Evolutionary conservation across 169 alveolate species (phyloP), one percentile per base, ranked within the genome.

Genomic region (Amoebophrya sp.): DNA sequence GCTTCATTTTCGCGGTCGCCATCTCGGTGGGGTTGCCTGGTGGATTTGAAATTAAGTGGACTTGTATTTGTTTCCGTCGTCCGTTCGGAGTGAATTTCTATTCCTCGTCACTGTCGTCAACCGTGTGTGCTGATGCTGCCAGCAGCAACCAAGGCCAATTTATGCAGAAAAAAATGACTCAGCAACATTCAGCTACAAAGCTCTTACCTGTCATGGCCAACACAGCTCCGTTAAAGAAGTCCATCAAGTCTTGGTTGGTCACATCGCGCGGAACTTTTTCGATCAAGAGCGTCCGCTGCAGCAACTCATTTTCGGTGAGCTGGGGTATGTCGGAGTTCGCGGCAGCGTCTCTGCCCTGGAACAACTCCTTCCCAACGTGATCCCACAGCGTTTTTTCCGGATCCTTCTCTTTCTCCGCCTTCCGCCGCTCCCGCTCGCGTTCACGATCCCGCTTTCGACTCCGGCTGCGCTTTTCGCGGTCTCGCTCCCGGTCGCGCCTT

Each of bases 201-300:
- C 77, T 23, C 1, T 40, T 89, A 54, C 91, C 91, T 35, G 91
- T 89, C 12, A 89, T 54, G 32, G 91, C 91, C 40, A 89, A 40
- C n/a, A 89, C 77, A 2, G 91, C 91, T 39, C 91, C 91, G 35
- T 89, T 89, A 53, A 89, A 89, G 77, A 89, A 89, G 91, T 89
- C 91, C 77, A 89, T 89, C 39, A 89, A 18, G 66, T 47, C 66
- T 47, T 47, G 66, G 18, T 47, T 47, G 7, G 29, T 18, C 29
- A 47, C 66, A 12, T 18, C 66, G 18, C 29, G 66, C 7, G 66
- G 66, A 12, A 18, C 18, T 47, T 47, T 47, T 7, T 18, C 66
- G 66, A 47, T 47, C 29, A 47, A 12, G 66, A 47, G 66, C 66
- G 66, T 47, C 18, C 66, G 66, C 18, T 47, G 29, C 18, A 47